Percentiles rank a stretch among this genome's conserved stretches.
Evolutionary conservation across 2,329 filamentous ascomycete genomes (phyloP).

Genomic region (Alternaria arborescens): DNA sequence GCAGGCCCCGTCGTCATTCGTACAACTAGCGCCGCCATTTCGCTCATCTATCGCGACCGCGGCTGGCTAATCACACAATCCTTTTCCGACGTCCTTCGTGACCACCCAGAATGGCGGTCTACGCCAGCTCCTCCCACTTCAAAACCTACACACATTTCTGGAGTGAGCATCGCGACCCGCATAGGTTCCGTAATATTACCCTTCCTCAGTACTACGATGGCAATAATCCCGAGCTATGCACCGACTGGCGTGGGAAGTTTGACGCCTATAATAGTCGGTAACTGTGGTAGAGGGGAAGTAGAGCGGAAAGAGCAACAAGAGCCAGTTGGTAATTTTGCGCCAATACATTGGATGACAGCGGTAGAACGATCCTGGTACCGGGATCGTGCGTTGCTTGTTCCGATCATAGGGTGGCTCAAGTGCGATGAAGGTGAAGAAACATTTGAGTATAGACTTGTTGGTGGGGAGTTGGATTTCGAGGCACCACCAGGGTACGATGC

Average conservation of each 20-base stretch:
- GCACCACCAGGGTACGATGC: not conserved
- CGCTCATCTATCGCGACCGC: not conserved
- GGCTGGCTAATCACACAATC: conserved; percentile 17
- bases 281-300: not conserved
- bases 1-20: conserved; percentile 11
- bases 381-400: not conserved
- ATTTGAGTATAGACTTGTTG: conserved; percentile 2
- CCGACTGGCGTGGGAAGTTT: not conserved
- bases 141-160: not conserved
- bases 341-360: conserved; percentile 11
- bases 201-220: not conserved
- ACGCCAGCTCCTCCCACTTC: not conserved
- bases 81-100: not conserved
- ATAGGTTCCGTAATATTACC: not conserved
- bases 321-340: not conserved
- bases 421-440: not conserved
- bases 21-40: conserved; percentile 8
- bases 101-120: conserved; percentile 8
- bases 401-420: not conserved
- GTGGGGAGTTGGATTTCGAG: conserved; percentile 4
- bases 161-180: not conserved
- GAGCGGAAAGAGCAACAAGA: not conserved
- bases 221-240: not conserved
- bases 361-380: conserved; percentile 11
- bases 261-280: not conserved